Evolutionary conservation across 2,329 filamentous ascomycete genomes (phyloP).

Genomic region (Ophiostoma angusticollis): DNA sequence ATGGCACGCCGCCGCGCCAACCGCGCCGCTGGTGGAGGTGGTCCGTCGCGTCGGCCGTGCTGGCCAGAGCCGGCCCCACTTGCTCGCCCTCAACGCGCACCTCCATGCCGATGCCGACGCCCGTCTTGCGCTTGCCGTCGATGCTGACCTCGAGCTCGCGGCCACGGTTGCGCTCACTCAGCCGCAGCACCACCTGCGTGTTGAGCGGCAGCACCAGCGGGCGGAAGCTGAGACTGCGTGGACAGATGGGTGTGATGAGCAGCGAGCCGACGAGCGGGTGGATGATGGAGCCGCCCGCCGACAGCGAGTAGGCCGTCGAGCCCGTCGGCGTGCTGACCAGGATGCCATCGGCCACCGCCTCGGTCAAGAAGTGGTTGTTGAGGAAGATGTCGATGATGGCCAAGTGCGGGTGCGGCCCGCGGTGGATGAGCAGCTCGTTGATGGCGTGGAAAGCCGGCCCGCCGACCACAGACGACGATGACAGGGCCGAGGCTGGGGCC

Average conservation of each 20-base stretch:
- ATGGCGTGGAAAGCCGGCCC: constrained; percentile 52
- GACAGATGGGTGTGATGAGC: constrained; percentile 86
- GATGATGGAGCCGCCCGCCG: constrained; percentile 81
- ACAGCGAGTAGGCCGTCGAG: constrained; percentile 91
- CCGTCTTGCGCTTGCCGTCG: constrained; percentile 57
- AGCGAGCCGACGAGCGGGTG: constrained; percentile 84
- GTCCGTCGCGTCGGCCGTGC: no score
- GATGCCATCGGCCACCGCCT: constrained; percentile 90
- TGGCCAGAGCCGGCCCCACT: constrained; percentile 39
- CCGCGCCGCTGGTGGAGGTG: no score
- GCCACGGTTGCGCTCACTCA: constrained; percentile 69
- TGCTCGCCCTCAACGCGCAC: constrained; percentile 80
- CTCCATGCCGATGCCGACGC: constrained; percentile 64
- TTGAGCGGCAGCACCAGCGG: constrained; percentile 81
- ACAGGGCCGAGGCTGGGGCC: no score
- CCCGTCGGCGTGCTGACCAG: constrained; percentile 89
- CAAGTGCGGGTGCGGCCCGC: constrained; percentile 79
- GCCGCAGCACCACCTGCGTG: constrained; percentile 66
- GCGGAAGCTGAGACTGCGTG: constrained; percentile 80
- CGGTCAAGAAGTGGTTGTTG: constrained; percentile 78
- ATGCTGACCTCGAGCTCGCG: constrained; percentile 68
- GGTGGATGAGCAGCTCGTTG: constrained; percentile 90
- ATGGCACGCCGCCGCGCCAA: constrained; percentile 75
- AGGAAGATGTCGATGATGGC: constrained; percentile 87
- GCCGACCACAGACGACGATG: background rate